Conservation (phyloP, 2,329 filamentous ascomycete species). For the Pseudocercospora fijiensis region DNA sequence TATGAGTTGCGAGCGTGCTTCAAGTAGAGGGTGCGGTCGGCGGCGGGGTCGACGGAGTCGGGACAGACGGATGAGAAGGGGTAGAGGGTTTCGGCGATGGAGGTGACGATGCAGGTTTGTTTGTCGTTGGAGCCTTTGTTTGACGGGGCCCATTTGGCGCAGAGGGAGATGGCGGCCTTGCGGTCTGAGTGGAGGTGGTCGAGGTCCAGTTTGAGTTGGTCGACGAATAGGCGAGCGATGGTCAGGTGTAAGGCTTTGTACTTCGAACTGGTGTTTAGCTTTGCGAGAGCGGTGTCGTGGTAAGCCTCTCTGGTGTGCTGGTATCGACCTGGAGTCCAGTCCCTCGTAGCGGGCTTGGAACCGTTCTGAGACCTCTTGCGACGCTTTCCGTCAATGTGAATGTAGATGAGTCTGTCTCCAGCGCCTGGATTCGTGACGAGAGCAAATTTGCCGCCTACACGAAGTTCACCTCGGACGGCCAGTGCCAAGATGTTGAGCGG, state of each 20-base stretch:
- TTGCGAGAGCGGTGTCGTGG: conserved; percentile 44
- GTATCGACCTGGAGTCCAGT: conserved; percentile 32
- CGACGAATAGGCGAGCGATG: conserved; percentile 57
- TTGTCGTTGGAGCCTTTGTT: conserved; percentile 58
- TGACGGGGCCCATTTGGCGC: conserved; percentile 62
- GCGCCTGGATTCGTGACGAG: conserved; percentile 26
- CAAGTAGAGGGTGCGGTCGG: conserved; percentile 52
- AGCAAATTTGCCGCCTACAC: conserved; percentile 42
- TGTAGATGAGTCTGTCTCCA: background rate
- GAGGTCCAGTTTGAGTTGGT: conserved; percentile 54
- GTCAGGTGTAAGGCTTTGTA: conserved; percentile 55
- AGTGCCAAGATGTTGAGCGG: conserved; percentile 58
- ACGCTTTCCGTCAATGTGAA: background rate
- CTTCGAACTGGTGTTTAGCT: conserved; percentile 47
- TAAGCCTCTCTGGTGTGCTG: conserved; percentile 41
- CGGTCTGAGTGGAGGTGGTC: conserved; percentile 44
- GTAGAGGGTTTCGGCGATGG: conserved; percentile 58
- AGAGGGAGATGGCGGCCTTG: conserved; percentile 53
- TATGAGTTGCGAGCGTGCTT: conserved; percentile 56
- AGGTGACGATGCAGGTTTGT: conserved; percentile 57
- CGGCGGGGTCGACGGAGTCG: conserved; percentile 33
- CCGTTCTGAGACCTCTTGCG: conserved; percentile 10
- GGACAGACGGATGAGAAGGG: conserved; percentile 41
- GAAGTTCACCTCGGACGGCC: conserved; percentile 51
- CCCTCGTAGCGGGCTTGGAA: conserved; percentile 25